Conservation (phyloP, 2,329 filamentous ascomycete genomes). For the Aspergillus terreus region DNA sequence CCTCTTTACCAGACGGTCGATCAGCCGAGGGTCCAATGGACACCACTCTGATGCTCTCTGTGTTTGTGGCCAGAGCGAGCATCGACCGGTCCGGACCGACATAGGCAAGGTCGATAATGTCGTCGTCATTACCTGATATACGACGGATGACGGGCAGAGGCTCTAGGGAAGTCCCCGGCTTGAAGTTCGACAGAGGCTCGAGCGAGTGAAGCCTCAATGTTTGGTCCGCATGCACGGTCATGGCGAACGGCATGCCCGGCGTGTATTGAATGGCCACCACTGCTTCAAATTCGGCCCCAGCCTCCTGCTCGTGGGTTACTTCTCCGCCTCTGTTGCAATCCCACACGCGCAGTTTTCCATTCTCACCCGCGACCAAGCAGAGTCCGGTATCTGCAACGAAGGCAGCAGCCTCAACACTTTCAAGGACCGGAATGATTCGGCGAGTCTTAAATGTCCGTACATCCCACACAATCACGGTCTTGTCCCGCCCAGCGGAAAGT, state of each 20-base stretch:
- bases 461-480: constrained; percentile 92
- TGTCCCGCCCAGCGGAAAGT: constrained; percentile 83
- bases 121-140: constrained; percentile 94
- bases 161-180: constrained; percentile 47
- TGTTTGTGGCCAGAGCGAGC: constrained; percentile 89
- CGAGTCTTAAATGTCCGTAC: constrained; percentile 76
- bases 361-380: constrained; percentile 80
- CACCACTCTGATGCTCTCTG: constrained; percentile 85
- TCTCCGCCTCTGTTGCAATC: constrained; percentile 72
- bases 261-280: constrained; percentile 71
- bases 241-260: constrained; percentile 62
- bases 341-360: constrained; percentile 81
- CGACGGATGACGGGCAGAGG: constrained; percentile 63
- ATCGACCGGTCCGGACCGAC: constrained; percentile 75
- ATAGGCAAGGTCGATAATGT: constrained; percentile 92
- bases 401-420: constrained; percentile 78
- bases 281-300: constrained; percentile 57
- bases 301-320: constrained; percentile 69
- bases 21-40: constrained; percentile 53
- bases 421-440: constrained; percentile 77
- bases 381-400: constrained; percentile 69
- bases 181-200: constrained; percentile 32
- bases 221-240: constrained; percentile 86
- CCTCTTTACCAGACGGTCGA: constrained; percentile 33
- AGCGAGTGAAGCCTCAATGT: constrained; percentile 72